Conservation (phyloP, 345 rosid species). For the Moricandia arvensis region DNA sequence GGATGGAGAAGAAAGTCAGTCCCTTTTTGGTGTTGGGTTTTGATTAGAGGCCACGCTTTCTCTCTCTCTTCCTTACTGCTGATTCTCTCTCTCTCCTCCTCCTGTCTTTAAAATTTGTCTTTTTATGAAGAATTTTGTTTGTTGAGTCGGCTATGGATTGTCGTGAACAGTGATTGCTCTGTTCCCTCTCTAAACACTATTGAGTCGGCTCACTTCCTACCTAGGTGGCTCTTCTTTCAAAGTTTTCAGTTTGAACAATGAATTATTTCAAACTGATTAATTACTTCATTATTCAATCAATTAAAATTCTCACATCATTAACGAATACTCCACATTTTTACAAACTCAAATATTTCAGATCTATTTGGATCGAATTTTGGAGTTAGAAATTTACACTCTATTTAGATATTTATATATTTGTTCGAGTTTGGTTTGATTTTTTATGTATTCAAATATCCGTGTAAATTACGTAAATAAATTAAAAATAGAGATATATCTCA, state of each 20-base stretch:
- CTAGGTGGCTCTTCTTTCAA: constrained; percentile 35
- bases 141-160: constrained; percentile 38
- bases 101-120: constrained; percentile 26
- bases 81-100: not conserved
- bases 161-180: constrained; percentile 31
- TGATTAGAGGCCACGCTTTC: constrained; percentile 29
- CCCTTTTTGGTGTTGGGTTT: constrained; percentile 37
- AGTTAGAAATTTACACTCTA: too few relatives aligned
- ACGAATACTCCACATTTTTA: too few relatives aligned
- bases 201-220: constrained; percentile 31
- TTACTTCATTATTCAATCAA: not conserved
- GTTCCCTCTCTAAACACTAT: not conserved
- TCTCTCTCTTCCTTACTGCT: not conserved
- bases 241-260: not conserved
- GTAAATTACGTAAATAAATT: too few relatives aligned
- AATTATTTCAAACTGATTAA: not conserved
- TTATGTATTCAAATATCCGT: too few relatives aligned
- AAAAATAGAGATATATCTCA: too few relatives aligned
- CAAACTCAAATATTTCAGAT: too few relatives aligned
- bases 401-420: too few relatives aligned
- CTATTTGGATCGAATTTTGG: too few relatives aligned
- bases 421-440: too few relatives aligned
- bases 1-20: constrained; percentile 34
- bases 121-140: not conserved
- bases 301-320: too few relatives aligned